Percentiles rank a stretch among this genome's conserved stretches.
Evolutionary conservation across 768 basidiomycete species (phyloP).

Genomic region (Lentinula lateritia): DNA sequence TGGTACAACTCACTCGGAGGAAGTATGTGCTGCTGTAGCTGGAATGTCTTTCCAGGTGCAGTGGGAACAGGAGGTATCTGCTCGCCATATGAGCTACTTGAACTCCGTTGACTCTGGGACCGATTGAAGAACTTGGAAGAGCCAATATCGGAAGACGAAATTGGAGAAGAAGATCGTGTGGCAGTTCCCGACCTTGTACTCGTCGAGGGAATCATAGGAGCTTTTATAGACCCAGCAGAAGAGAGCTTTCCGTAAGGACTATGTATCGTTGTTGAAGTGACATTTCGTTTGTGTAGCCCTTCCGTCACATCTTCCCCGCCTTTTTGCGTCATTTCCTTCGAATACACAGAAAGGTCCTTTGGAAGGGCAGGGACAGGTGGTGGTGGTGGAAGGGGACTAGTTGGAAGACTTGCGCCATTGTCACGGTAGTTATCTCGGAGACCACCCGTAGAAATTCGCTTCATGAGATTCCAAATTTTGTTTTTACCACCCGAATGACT

Average conservation of each 20-base stretch:
- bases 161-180: slow-evolving; percentile 57
- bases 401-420: slow-evolving; percentile 10
- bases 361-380: slow-evolving; percentile 64
- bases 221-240: not conserved
- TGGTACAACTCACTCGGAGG: slow-evolving; percentile 50
- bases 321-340: not conserved
- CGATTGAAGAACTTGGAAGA: slow-evolving; percentile 48
- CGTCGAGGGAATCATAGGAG: not conserved
- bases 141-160: slow-evolving; percentile 52
- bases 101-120: slow-evolving; percentile 40
- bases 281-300: slow-evolving; percentile 9
- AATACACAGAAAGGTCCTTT: slow-evolving; percentile 24
- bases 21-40: slow-evolving; percentile 40
- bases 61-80: slow-evolving; percentile 8
- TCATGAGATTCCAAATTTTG: slow-evolving; percentile 65
- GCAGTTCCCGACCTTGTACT: slow-evolving; percentile 37
- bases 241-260: slow-evolving; percentile 6
- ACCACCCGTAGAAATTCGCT: slow-evolving; percentile 60
- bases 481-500: slow-evolving; percentile 24
- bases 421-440: slow-evolving; percentile 48
- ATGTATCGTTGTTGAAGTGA: not conserved
- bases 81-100: slow-evolving; percentile 46
- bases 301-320: not conserved
- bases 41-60: not conserved
- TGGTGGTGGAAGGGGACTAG: slow-evolving; percentile 17